Evolutionary conservation across 2,329 filamentous ascomycete genomes (phyloP).

Genomic region (Microdochium nivale): DNA sequence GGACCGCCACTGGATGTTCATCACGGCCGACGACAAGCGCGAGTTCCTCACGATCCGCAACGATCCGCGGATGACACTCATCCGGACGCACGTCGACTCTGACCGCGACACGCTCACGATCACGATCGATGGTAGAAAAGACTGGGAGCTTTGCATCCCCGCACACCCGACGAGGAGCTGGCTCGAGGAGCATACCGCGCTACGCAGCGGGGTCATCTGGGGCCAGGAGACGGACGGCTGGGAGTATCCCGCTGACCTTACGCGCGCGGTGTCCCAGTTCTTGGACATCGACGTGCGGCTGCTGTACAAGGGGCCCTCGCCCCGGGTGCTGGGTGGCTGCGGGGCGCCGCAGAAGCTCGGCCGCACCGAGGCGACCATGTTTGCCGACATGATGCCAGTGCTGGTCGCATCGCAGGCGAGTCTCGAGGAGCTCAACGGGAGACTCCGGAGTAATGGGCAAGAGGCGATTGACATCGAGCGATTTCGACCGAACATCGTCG

Average conservation of each 20-base stretch:
- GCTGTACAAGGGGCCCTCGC: conserved; percentile 53
- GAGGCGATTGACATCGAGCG: conserved; percentile 49
- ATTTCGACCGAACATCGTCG: conserved; percentile 56
- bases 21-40: conserved; percentile 37
- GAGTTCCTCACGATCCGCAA: conserved; percentile 56
- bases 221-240: conserved; percentile 47
- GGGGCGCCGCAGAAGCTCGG: conserved; percentile 44
- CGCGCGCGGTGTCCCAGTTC: conserved; percentile 43
- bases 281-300: conserved; percentile 46
- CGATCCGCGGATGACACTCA: conserved; percentile 50
- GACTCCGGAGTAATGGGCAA: conserved; percentile 31
- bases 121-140: conserved; percentile 27
- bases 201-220: conserved; percentile 48
- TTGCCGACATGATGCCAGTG: conserved; percentile 51
- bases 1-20: conserved; percentile 60
- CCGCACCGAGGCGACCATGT: conserved; percentile 42
- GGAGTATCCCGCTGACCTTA: conserved; percentile 41
- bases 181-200: conserved; percentile 42
- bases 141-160: conserved; percentile 36
- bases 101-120: conserved; percentile 35
- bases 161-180: conserved; percentile 44
- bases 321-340: conserved; percentile 45
- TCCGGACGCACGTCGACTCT: conserved; percentile 29
- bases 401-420: conserved; percentile 47
- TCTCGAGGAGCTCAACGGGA: conserved; percentile 47